Evolutionary conservation across 495 filamentous ascomycete genomes (phyloP), one percentile per base, ranked within the genome.

Genomic region (Neurospora africana): DNA sequence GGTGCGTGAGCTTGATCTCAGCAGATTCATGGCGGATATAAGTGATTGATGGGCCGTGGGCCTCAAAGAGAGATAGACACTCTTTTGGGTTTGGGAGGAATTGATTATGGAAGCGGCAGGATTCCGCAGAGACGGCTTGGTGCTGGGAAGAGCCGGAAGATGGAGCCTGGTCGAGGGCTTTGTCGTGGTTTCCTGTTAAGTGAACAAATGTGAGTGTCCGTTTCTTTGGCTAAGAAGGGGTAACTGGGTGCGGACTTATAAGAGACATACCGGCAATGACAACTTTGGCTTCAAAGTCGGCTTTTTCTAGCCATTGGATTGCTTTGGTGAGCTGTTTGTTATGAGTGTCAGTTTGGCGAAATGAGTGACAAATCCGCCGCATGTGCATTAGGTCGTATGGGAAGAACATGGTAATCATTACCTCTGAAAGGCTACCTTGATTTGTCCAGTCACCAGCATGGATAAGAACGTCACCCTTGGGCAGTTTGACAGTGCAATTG

Each of bases 371-470:
- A 27, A 71, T 41, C 15, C 7, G n/a, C 40, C n/a, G 21, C 27
- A 39, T 13, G 10, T 21, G 0, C 4, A 3, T 3, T 11, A 9
- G 6, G n/a, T 41, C 17, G 37, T 44, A 67, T 47, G 33, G 19
- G 37, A 33, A 58, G 11, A 21, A 53, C 17, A 43, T 43, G 1
- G 40, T 19, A 17, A n/a, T 9, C 6, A 38, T 4, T 75, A 81
- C 81, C 76, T 82, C 81, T 6, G 81, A 81, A 71, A 78, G 86
- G 61, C 89, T 92, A 47, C 95, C 95, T 75, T 89, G 87, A 73
- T 95, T 95, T 53, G 90, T 90, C 43, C 98, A 84, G 79, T 98
- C 95, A 9, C 95, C 95, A 9, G 94, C 92, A 76, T 98, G 95
- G 47, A 98, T 91, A 21, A 98, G 84, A 4, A 98, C 87, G 75